Evolutionary conservation across 768 basidiomycete genomes (phyloP), one percentile per base, ranked within the genome.

Genomic region (Lentinula aciculospora): DNA sequence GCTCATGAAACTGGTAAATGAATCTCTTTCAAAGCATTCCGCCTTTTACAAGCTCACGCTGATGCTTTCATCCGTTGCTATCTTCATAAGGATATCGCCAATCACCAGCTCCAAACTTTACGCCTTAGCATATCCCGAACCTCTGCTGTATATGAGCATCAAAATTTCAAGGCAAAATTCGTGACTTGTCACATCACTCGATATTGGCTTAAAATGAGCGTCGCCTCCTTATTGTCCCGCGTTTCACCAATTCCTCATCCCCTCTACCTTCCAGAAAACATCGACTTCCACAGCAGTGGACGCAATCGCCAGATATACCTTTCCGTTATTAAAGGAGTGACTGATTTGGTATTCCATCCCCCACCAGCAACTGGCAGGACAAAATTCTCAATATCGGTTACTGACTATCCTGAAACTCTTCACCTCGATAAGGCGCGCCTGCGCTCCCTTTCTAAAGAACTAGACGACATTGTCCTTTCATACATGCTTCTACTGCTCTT

Each of bases 91-190:
- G 94, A 97, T 70, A 94, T 97, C 61, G 94, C 94, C 27, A 97
- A 97, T 69, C 94, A 96, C 72, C 94, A 96, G 72, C 81, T 97
- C 31, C 89, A 93, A 67, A 87, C 90, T 31, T 79, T 95, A n/a
- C 86, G 94, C 50, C 92, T 93, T n/a, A 92, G 87, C 74, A 82
- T 97, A 57, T 80, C 91, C 64, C 83, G 86, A 59, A 85, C 86
- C 37, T 85, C 94, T 1, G 84, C 86, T 21, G 82, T 85, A 39
- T 91, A 89, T 65, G 93, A 96, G 68, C 78, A 87, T 61, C 82
- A 83, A 66, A 84, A 85, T 27, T 90, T 95, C 74, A 83, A 84
- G 69, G 77, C 42, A 8, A 50, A 29, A 47, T 55, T 27, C 2
- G 3, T 13, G 32, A 69, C 72, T 48, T 80, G 81, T 10, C 73